Evolutionary conservation across 495 filamentous ascomycete genomes (phyloP).

Genomic region (Aspergillus campestris): DNA sequence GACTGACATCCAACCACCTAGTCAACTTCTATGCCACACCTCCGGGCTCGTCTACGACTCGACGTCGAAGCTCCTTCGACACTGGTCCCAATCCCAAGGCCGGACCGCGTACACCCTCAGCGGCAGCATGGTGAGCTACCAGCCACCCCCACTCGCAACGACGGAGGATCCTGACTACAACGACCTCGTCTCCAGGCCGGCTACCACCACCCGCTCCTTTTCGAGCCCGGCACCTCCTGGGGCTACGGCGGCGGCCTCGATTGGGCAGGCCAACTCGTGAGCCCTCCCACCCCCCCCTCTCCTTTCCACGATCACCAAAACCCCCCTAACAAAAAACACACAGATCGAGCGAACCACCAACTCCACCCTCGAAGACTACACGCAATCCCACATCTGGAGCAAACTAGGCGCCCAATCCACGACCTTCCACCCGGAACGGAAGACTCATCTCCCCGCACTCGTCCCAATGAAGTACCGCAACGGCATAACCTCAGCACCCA

Average conservation of each 20-base stretch:
- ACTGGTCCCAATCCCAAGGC: conserved; percentile 8
- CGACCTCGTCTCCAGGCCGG: conserved; percentile 6
- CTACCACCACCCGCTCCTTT: conserved; percentile 27
- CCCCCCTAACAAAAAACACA: conserved; percentile 20
- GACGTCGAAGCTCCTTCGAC: conserved; percentile 2
- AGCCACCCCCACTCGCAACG: too few species aligned
- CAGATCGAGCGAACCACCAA: too few species aligned
- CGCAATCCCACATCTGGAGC: conserved; percentile 32
- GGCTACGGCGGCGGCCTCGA: conserved; percentile 36
- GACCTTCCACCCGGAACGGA: conserved; percentile 10
- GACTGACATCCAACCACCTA: not conserved
- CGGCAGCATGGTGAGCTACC: conserved; percentile 7
- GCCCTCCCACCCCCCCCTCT: not conserved
- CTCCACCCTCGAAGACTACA: conserved; percentile 33
- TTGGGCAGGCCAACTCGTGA: conserved; percentile 36
- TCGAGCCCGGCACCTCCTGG: conserved; percentile 39
- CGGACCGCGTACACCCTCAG: conserved; percentile 9
- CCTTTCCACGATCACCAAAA: too few species aligned
- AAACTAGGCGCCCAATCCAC: conserved; percentile 18
- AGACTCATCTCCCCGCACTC: not conserved
- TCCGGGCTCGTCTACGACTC: conserved; percentile 12
- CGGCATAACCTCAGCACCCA: not conserved
- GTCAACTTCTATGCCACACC: conserved; percentile 8
- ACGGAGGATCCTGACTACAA: too few species aligned
- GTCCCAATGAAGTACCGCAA: too few species aligned